Evolutionary conservation across 768 basidiomycete genomes (phyloP).

Genomic region (Pleurotus tuber-regium): DNA sequence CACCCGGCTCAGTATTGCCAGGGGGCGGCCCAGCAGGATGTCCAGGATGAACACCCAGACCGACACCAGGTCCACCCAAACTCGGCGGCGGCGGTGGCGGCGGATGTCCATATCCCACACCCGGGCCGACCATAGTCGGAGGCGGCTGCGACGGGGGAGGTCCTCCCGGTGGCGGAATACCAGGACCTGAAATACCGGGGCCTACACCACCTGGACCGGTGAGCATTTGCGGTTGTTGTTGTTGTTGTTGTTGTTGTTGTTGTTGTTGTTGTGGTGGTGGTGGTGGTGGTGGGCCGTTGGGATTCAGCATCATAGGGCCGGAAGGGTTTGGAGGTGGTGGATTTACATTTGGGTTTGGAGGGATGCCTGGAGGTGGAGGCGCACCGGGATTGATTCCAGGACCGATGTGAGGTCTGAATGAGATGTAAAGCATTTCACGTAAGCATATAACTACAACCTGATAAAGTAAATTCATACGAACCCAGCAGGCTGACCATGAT

Average conservation of each 20-base stretch:
- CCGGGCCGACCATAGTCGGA: constrained; percentile 5
- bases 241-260: background rate
- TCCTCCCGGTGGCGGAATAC: background rate
- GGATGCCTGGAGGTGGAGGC: background rate
- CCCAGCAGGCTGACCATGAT: constrained; percentile 5
- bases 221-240: background rate
- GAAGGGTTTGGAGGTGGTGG: background rate
- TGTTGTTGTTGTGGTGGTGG: too few species aligned
- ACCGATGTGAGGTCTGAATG: background rate
- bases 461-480: background rate
- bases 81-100: background rate
- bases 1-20: background rate
- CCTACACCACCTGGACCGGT: constrained; percentile 8
- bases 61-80: constrained; percentile 6
- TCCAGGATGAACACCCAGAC: background rate
- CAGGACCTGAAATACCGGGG: background rate
- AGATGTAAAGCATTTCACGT: too few species aligned
- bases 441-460: background rate
- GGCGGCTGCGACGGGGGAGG: background rate
- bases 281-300: background rate
- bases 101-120: constrained; percentile 7
- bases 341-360: background rate
- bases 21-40: background rate
- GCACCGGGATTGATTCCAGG: background rate
- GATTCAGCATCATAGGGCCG: background rate